Conservation (phyloP, 495 filamentous ascomycete genomes). For the Thermothielavioides terrestris region DNA sequence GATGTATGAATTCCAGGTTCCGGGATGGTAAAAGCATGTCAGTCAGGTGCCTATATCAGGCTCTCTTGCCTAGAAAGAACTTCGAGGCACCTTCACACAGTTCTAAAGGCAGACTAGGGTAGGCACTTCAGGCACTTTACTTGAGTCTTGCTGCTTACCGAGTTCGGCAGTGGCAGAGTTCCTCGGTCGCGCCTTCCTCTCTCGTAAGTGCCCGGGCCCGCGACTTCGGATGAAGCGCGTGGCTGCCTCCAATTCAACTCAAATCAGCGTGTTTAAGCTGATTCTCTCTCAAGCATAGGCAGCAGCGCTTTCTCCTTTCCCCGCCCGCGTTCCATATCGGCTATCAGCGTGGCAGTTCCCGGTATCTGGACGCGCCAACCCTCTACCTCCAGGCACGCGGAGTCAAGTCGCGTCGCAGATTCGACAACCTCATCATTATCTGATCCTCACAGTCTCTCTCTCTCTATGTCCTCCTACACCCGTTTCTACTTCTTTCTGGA, state of each 20-base stretch:
- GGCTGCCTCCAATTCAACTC: neutral
- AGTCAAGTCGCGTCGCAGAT: neutral
- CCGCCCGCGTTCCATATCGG: neutral
- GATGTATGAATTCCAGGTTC: too few relatives aligned
- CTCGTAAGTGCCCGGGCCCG: neutral
- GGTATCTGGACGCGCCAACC: neutral
- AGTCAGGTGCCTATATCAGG: too few relatives aligned
- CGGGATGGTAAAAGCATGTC: too few relatives aligned
- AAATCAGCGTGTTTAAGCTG: too few relatives aligned
- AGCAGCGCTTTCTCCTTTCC: neutral
- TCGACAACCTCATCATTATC: neutral
- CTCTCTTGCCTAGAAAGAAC: too few relatives aligned
- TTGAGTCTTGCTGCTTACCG: too few relatives aligned
- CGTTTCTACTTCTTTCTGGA: neutral
- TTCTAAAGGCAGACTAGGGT: too few relatives aligned
- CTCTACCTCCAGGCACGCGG: neutral
- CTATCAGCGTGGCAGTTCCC: neutral
- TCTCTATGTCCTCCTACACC: neutral
- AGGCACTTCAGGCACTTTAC: too few relatives aligned
- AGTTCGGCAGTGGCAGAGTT: too few relatives aligned
- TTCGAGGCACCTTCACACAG: too few relatives aligned
- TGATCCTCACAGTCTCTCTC: neutral
- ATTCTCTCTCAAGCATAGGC: too few relatives aligned
- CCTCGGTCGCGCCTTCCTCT: neutral
- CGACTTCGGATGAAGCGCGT: neutral